Evolutionary conservation across 768 basidiomycete species (phyloP), one percentile per base, ranked within the genome.

Genomic region (Udeniomyces megalosporus): DNA sequence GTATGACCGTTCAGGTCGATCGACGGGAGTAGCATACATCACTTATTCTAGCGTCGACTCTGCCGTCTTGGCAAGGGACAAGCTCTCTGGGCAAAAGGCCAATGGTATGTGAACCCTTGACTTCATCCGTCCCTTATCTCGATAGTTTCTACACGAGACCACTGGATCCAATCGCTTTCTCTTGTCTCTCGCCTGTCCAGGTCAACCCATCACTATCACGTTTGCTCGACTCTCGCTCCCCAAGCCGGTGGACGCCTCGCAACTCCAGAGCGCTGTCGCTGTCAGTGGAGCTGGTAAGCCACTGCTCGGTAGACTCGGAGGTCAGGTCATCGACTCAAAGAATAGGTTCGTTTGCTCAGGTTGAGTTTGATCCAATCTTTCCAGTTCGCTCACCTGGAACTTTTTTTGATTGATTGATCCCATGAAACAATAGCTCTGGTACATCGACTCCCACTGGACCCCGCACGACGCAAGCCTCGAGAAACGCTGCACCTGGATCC

Each of bases 1-100:
- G 63, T 65, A 65, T 56, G 63, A 65, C 42, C 63, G 63, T 46
- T 59, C 63, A n/a, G 63, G 63, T 49, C 58, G 63, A n/a, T 65
- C 63, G 20, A 59, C 50, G 24, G 63, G 63, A 22, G 17, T 49
- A 26, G 63, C 63, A 12, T 55, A 35, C 52, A 51, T 65, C 51
- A 59, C 58, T 10, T 65, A 65, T 50, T 50, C 44, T 34, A 24
- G 51, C 10, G 52, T 54, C 14, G 42, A 26, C 15, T 56, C 58
- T 2, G 63, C 63, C 14, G 55, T 28, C 45, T 54, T 54, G 28
- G 63, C 63, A 12, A 52, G 35, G 29, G 58, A 65, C 10, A 65
- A 65, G 51, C 58, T 65, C 15, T 56, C 58, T 29, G 63, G 63
- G 24, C 63, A 65, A 56, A 54, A 55, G 47, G 63, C 63, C 15